Evolutionary conservation across 495 filamentous ascomycete species (phyloP).

Genomic region (Daldinia bambusicola): DNA sequence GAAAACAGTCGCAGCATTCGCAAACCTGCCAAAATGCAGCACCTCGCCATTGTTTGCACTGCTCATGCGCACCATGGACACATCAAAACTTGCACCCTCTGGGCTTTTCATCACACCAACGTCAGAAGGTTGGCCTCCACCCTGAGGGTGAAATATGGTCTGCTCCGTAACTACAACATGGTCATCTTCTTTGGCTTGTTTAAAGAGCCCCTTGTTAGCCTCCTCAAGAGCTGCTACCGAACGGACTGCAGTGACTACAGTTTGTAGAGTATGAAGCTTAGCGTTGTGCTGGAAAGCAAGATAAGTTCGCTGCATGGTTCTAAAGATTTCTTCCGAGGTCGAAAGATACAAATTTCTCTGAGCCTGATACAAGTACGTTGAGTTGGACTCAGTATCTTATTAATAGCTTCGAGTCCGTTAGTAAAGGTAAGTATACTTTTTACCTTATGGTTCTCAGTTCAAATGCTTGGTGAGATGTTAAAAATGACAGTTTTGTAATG

Average conservation of each 20-base stretch:
- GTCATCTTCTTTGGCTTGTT: slow-evolving; percentile 56
- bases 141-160: slow-evolving; percentile 76
- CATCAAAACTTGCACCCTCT: slow-evolving; percentile 54
- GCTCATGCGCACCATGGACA: slow-evolving; percentile 62
- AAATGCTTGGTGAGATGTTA: slow-evolving; percentile 12
- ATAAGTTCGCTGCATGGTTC: slow-evolving; percentile 55
- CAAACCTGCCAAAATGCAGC: slow-evolving; percentile 68
- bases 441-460: background rate
- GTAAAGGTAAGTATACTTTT: background rate
- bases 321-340: slow-evolving; percentile 1
- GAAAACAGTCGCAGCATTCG: slow-evolving; percentile 42
- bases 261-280: slow-evolving; percentile 57
- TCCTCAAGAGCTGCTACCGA: slow-evolving; percentile 60
- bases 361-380: background rate
- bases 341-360: background rate
- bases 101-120: slow-evolving; percentile 59
- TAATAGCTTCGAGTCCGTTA: background rate
- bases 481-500: slow-evolving; percentile 13
- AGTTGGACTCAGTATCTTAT: background rate
- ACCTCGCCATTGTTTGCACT: slow-evolving; percentile 58
- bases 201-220: slow-evolving; percentile 61
- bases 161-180: slow-evolving; percentile 64
- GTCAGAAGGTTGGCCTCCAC: slow-evolving; percentile 73
- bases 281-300: slow-evolving; percentile 66
- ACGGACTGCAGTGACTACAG: slow-evolving; percentile 55